phyloP scores from a whole-genome alignment of 495 filamentous ascomycete genomes.

The Tuber calosporum region DNA sequence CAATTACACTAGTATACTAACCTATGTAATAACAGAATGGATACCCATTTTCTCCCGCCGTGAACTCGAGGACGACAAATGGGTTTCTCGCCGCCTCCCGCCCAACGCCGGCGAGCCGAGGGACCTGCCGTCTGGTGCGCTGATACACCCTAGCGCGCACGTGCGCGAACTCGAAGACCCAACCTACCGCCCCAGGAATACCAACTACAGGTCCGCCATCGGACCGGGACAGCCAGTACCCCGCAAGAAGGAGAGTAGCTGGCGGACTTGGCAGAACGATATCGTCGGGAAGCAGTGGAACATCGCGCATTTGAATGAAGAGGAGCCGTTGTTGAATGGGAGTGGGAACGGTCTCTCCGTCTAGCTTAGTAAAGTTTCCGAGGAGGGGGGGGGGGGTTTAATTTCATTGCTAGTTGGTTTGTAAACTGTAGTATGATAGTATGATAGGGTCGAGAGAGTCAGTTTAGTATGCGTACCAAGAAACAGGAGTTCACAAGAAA shows the following conservation, averaged over 20 bases:
- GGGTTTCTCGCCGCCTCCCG: constrained; percentile 26
- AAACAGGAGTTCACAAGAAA: background rate
- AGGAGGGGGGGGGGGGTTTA: background rate
- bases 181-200: background rate
- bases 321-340: background rate
- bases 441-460: background rate
- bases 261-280: background rate
- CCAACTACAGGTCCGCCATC: background rate
- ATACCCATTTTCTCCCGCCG: constrained; percentile 44
- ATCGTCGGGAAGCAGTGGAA: background rate
- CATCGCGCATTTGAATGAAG: background rate
- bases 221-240: background rate
- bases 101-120: constrained; percentile 33
- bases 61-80: constrained; percentile 40
- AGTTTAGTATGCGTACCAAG: background rate
- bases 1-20: constrained; percentile 4
- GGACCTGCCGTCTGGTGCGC: constrained; percentile 15
- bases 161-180: background rate
- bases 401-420: background rate
- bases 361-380: background rate
- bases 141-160: constrained; percentile 29
- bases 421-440: background rate
- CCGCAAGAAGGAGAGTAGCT: background rate
- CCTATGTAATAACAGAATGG: constrained; percentile 36
- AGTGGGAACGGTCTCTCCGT: background rate